Conservation (phyloP, 2,329 filamentous ascomycete species). For the Colletotrichum sp. region DNA sequence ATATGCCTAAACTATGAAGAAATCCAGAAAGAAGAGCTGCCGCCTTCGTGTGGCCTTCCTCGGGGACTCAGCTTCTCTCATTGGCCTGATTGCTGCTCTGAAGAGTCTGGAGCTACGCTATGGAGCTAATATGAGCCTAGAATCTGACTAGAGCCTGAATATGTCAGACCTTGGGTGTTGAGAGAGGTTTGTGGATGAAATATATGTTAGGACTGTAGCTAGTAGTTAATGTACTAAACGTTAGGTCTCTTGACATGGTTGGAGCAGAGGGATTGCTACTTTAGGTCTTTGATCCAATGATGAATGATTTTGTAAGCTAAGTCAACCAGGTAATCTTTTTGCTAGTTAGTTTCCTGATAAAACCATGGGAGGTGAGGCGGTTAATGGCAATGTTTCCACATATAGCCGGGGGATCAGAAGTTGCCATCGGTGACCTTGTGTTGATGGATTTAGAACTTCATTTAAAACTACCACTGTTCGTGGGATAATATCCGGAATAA, state of each 20-base stretch:
- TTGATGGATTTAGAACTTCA: background rate
- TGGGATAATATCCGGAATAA: background rate
- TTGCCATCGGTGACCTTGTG: background rate
- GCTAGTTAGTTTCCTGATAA: background rate
- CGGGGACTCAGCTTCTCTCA: background rate
- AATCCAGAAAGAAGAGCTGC: background rate
- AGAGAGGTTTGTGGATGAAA: background rate
- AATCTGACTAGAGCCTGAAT: background rate
- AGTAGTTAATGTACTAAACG: accelerated
- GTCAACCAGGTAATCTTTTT: background rate
- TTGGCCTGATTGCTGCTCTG: background rate
- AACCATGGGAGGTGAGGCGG: background rate
- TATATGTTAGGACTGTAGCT: background rate
- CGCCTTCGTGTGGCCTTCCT: background rate
- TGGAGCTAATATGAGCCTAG: background rate
- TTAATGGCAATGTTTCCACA: background rate
- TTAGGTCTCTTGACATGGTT: background rate
- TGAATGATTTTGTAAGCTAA: too few species aligned
- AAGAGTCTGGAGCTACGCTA: background rate
- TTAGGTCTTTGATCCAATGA: background rate
- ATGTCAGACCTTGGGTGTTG: background rate
- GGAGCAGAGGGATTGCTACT: accelerated
- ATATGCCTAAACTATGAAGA: background rate
- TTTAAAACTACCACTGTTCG: background rate
- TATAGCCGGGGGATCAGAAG: too few species aligned